These are phyloP conservation scores for Globisporangium viniferum DNA, from an alignment of 352 stramenopile species.

Conservation along the genomic window DNA sequence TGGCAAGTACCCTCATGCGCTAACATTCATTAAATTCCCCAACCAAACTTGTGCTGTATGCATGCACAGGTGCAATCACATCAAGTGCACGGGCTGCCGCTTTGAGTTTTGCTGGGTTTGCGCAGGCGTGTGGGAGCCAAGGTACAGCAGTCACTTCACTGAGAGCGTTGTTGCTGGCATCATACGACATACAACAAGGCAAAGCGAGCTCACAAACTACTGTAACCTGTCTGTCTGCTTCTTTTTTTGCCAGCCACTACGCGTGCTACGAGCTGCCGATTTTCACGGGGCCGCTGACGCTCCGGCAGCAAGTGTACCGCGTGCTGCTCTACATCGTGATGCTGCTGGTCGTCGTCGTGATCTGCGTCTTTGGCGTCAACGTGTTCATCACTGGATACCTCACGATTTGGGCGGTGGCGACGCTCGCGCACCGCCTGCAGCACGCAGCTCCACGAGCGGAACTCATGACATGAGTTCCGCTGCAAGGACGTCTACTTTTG, in stretches of 20 bases:
- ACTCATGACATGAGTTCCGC: neutral
- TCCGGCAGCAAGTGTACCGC: conserved; percentile 32
- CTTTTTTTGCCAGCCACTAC: conserved; percentile 40
- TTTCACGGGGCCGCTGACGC: conserved; percentile 26
- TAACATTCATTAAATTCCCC: neutral
- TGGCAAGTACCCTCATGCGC: neutral
- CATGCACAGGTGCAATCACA: neutral
- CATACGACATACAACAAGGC: too few species aligned
- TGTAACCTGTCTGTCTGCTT: neutral
- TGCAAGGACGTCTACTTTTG: too few species aligned
- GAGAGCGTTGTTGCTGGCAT: neutral
- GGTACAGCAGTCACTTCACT: conserved; percentile 1
- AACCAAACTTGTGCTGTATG: neutral
- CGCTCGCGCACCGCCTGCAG: conserved; percentile 9
- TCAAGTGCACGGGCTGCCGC: neutral
- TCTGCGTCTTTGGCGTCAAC: conserved; percentile 56
- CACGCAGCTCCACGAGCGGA: neutral
- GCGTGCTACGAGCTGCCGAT: conserved; percentile 67
- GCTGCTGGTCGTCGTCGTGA: conserved; percentile 45
- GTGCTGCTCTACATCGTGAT: conserved; percentile 23
- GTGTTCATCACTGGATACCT: conserved; percentile 48
- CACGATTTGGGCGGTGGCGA: conserved; percentile 6
- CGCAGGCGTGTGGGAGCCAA: conserved; percentile 42
- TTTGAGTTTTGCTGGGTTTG: conserved; percentile 20
- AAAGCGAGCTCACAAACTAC: neutral